Conservation (phyloP, 768 basidiomycete species). For the Boletus fagicola region DNA sequence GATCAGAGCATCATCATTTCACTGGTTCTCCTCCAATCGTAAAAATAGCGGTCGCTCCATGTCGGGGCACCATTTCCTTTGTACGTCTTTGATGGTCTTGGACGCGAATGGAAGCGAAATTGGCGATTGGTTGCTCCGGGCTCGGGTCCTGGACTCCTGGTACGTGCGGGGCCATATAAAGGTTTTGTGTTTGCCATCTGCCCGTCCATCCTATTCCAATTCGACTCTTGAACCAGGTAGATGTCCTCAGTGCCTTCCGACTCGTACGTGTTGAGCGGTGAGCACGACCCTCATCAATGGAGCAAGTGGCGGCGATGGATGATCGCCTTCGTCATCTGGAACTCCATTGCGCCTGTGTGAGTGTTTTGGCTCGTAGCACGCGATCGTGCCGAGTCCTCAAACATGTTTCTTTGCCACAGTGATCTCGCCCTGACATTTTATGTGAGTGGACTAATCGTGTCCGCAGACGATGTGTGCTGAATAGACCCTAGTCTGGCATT, state of each 20-base stretch:
- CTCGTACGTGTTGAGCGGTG: constrained; percentile 15
- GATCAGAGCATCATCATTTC: neutral
- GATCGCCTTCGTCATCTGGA: constrained; percentile 30
- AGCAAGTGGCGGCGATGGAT: constrained; percentile 28
- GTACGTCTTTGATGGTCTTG: neutral
- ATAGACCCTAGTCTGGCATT: constrained; percentile 24
- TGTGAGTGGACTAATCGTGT: constrained; percentile 9
- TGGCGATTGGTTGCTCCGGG: constrained; percentile 19
- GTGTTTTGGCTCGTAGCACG: neutral
- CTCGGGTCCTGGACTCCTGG: neutral
- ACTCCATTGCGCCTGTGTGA: constrained; percentile 31
- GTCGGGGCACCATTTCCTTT: neutral
- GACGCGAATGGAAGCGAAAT: constrained; percentile 8
- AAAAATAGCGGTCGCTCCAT: constrained; percentile 14
- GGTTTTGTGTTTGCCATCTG: neutral
- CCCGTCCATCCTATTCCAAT: neutral
- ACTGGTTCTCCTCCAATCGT: constrained; percentile 5
- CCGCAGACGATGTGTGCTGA: constrained; percentile 3
- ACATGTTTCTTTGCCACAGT: constrained; percentile 2
- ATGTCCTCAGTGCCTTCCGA: constrained; percentile 22
- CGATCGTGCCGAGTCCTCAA: neutral
- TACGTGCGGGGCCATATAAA: constrained; percentile 16
- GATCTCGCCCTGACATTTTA: constrained; percentile 30
- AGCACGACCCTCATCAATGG: constrained; percentile 29
- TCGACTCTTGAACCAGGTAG: neutral